Base-by-base conservation (phyloP, 148 eudicot species). In the Camellia japonica region DNA sequence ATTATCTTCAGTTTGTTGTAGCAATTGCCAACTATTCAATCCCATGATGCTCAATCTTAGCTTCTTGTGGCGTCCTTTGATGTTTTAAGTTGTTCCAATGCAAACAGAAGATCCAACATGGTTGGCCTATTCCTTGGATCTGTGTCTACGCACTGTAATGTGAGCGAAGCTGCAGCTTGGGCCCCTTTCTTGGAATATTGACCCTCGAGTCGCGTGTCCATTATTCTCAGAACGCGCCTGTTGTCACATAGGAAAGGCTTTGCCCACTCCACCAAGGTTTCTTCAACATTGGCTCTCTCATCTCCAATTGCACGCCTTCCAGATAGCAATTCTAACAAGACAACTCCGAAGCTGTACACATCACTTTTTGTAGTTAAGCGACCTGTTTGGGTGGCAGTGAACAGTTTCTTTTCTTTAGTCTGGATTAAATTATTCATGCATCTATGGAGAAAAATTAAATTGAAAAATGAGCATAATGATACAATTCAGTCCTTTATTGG, bases 131-230 rank as follows among this genome's bases (percentile, higher is more conserved):
- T 51, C 60, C 74, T 88, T 7, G 87, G 88, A 51, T 90, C 91
- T 3, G 12, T 44, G 23, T 85, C 55, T 7, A 88, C 86, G 86
- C 91, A 90, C 62, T 82, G 80, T 23, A 85, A 52, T 14, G 86
- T 89, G 8, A 90, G 75, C 3, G 85, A 77, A 68, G 89, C 91
- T 1, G 84, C 82, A 44, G 86, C 73, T 68, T 83, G 88, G 44
- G 89, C 91, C 38, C 75, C 90, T 76, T 81, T 88, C 81, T 85
- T 86, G 6, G 93, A 78, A 87, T 90, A 90, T 60, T 88, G 93
- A 55, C 93, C 93, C 16, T 85, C 91, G 2, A 88, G 71, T 64
- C 87, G 76, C 1, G 88, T 80, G 83, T 90, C 93, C 88, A 90
- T 87, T 10, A 88, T 80, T 84, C 90, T 85, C 80, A 85, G 56